phyloP scores from a whole-genome alignment of 257 asterid genomes.

The Rubia yunnanensis region DNA sequence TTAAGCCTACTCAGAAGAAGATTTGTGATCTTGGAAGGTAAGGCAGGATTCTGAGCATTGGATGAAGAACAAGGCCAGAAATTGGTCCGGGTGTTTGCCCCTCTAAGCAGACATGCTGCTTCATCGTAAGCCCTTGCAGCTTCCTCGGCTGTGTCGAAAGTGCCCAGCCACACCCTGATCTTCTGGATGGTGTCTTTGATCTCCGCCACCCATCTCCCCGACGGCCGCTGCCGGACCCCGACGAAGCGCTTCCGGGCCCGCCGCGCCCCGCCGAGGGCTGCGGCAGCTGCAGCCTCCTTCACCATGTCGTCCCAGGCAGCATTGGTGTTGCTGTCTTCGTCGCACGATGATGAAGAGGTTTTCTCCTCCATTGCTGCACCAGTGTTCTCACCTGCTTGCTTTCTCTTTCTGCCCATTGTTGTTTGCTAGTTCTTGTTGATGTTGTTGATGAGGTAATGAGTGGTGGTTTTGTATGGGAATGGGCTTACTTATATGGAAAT shows the following conservation, averaged over 20 bases:
- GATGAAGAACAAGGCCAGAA: slow-evolving; percentile 57
- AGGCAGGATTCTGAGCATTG: slow-evolving; percentile 41
- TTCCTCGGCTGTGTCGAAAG: slow-evolving; percentile 76
- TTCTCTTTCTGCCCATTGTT: slow-evolving; percentile 62
- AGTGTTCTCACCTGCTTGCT: slow-evolving; percentile 11
- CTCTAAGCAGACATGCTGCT: slow-evolving; percentile 77
- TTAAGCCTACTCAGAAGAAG: slow-evolving; percentile 58
- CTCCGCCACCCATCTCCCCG: slow-evolving; percentile 87
- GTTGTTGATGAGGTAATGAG: background rate
- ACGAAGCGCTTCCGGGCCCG: slow-evolving; percentile 56
- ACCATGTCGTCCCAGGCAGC: slow-evolving; percentile 44
- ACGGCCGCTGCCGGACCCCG: slow-evolving; percentile 70
- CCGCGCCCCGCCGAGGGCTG: slow-evolving; percentile 36
- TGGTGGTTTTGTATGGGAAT: background rate
- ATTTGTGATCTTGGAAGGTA: slow-evolving; percentile 65
- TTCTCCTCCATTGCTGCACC: slow-evolving; percentile 21
- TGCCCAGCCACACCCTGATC: slow-evolving; percentile 72
- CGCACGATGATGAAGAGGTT: slow-evolving; percentile 1
- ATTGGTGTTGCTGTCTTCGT: slow-evolving; percentile 12
- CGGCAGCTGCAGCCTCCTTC: slow-evolving; percentile 36
- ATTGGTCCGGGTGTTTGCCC: slow-evolving; percentile 72
- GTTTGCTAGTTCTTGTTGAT: background rate
- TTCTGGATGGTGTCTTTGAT: slow-evolving; percentile 71
- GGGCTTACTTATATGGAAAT: slow-evolving; percentile 7
- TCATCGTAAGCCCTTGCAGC: slow-evolving; percentile 78